Evolutionary conservation across 768 basidiomycete species (phyloP).

Genomic region (Crucibulum laeve): DNA sequence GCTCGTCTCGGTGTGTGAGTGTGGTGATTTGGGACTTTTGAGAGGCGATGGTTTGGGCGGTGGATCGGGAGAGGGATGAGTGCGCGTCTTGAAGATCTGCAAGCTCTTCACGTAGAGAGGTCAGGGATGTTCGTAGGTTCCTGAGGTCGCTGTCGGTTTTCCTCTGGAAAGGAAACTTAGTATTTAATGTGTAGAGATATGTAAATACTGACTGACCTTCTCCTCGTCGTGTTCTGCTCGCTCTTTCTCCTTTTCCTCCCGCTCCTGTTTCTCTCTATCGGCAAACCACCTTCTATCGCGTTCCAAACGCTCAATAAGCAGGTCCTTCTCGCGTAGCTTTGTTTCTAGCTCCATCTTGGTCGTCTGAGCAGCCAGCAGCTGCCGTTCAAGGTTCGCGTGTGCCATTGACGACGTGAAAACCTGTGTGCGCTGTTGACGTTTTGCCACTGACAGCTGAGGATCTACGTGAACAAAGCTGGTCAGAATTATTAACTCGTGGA

Average conservation of each 20-base stretch:
- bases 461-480: conserved; percentile 47
- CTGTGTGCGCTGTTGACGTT: conserved; percentile 63
- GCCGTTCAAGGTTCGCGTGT: conserved; percentile 64
- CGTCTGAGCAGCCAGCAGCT: conserved; percentile 57
- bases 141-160: conserved; percentile 49
- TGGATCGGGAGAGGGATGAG: conserved; percentile 38
- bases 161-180: conserved; percentile 25
- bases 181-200: background rate
- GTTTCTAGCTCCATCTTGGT: conserved; percentile 62
- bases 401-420: conserved; percentile 58
- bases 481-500: no score
- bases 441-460: conserved; percentile 60
- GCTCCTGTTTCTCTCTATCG: conserved; percentile 64
- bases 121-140: conserved; percentile 42
- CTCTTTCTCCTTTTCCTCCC: conserved; percentile 62
- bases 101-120: conserved; percentile 49
- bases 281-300: conserved; percentile 65
- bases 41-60: conserved; percentile 43
- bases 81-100: conserved; percentile 60
- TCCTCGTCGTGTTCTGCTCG: conserved; percentile 45
- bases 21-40: conserved; percentile 51
- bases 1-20: conserved; percentile 37
- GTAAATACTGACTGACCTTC: conserved; percentile 41
- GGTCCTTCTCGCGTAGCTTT: conserved; percentile 63
- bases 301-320: conserved; percentile 60